Conservation (phyloP, 805 yeast genomes). For the Candida chilensis region DNA sequence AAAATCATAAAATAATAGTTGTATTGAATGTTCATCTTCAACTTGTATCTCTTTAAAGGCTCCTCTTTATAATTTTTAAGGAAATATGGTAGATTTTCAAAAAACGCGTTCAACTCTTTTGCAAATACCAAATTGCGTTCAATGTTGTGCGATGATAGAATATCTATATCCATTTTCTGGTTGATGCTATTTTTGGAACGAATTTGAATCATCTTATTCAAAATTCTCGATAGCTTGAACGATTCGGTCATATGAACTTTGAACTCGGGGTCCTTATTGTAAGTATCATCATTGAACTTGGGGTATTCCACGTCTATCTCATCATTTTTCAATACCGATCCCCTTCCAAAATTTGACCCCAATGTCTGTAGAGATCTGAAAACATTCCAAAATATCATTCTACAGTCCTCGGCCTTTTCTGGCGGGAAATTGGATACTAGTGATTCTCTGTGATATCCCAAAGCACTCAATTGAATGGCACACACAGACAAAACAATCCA, state of each 20-base stretch:
- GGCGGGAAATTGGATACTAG: conserved; percentile 20
- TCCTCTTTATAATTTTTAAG: conserved; percentile 20
- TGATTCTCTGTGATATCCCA: conserved; percentile 35
- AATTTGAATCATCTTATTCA: background rate
- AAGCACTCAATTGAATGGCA: conserved; percentile 34
- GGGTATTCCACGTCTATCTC: conserved; percentile 30
- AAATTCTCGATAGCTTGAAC: conserved; percentile 12
- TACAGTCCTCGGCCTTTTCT: conserved; percentile 26
- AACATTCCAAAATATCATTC: conserved; percentile 7
- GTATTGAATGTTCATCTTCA: conserved; percentile 28
- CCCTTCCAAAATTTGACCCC: conserved; percentile 36
- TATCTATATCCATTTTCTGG: background rate
- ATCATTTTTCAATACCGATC: conserved; percentile 31
- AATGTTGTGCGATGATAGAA: conserved; percentile 19
- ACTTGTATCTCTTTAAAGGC: conserved; percentile 25
- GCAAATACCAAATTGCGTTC: conserved; percentile 28
- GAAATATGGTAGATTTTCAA: conserved; percentile 18
- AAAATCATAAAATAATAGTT: conserved; percentile 30
- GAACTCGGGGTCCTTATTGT: background rate
- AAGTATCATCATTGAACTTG: background rate
- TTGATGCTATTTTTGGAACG: background rate
- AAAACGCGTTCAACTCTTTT: conserved; percentile 19
- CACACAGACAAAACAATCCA: conserved; percentile 39
- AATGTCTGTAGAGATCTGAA: conserved; percentile 8
- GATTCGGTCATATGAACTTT: background rate